Conservation (phyloP, 495 filamentous ascomycete genomes). For the Neurospora sp. region DNA sequence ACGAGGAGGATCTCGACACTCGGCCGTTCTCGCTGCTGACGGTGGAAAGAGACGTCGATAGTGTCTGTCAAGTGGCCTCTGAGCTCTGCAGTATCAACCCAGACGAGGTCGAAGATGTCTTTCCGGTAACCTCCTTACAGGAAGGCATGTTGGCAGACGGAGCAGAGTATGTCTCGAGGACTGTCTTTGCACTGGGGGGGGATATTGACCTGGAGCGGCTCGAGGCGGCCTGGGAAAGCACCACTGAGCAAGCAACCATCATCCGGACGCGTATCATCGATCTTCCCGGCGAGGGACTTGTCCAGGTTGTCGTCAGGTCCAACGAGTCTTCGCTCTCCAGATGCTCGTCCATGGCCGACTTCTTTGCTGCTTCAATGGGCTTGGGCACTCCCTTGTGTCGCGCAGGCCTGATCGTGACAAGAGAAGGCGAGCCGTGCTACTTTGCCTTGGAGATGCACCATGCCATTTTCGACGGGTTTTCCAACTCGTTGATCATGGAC, state of each 20-base stretch:
- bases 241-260: constrained; percentile 26
- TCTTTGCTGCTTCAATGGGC: neutral
- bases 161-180: constrained; percentile 29
- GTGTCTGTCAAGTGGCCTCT: neutral
- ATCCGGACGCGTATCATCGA: constrained; percentile 56
- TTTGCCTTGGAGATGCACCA: constrained; percentile 53
- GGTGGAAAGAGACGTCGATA: constrained; percentile 7
- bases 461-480: constrained; percentile 51
- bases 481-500: neutral
- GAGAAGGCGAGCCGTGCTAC: neutral
- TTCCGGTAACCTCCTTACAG: constrained; percentile 48
- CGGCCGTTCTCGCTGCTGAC: constrained; percentile 29
- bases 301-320: constrained; percentile 6
- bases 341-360: neutral
- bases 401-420: neutral
- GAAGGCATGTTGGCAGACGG: constrained; percentile 24
- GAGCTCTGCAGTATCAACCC: constrained; percentile 31
- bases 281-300: neutral
- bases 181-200: constrained; percentile 30
- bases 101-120: constrained; percentile 42
- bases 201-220: constrained; percentile 32
- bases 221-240: constrained; percentile 38
- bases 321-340: neutral
- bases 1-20: neutral
- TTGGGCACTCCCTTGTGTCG: neutral